Evolutionary conservation across 768 basidiomycete species (phyloP), one percentile per base, ranked within the genome.

Genomic region (Xerocomus spinulosus): DNA sequence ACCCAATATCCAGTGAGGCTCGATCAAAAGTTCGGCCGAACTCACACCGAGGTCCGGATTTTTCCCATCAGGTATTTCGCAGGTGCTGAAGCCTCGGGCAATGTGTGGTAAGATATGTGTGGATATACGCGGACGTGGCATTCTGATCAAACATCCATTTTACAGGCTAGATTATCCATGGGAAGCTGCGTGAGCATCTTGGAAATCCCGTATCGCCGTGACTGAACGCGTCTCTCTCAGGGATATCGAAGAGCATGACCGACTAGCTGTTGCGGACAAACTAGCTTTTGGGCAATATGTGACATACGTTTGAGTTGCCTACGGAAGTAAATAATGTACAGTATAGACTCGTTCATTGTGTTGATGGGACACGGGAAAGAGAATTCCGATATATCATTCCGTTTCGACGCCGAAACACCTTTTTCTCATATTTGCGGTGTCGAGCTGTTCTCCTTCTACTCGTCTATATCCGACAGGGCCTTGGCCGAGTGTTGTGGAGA

Each of bases 131-230:
- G 23, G 25, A 23, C 38, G 52, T 23, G 37, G 37, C 41, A 23
- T 41, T 46, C 55, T 65, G 45, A 68, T 50, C 20, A 1, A 35
- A 37, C 49, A 29, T 42, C 29, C 20, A 40, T 23, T 43, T 28
- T 28, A 58, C 61, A 87, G 86, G 87, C 73, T 89, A 52, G 85
- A 89, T 60, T 90, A 90, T 62, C 87, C 87, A 57, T 90, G 88
- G 87, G 87, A 90, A 71, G 78, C 81, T 20, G 73, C 63, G 87
- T 85, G 59, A 69, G 85, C 65, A 17, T 36, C 14, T 34, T 34
- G 9, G 15, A 24, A 28, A 32, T 25, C 7, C 29, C 14, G 36
- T 14, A 35, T 50, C 25, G 24, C 25, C 17, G 30, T 24, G 30
- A 15, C 41, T 48, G 33, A 56, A 33, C 20, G 6, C 7, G 5